phyloP scores from a whole-genome alignment of 23 red algal genomes.

The Gracilariopsis chorda region DNA sequence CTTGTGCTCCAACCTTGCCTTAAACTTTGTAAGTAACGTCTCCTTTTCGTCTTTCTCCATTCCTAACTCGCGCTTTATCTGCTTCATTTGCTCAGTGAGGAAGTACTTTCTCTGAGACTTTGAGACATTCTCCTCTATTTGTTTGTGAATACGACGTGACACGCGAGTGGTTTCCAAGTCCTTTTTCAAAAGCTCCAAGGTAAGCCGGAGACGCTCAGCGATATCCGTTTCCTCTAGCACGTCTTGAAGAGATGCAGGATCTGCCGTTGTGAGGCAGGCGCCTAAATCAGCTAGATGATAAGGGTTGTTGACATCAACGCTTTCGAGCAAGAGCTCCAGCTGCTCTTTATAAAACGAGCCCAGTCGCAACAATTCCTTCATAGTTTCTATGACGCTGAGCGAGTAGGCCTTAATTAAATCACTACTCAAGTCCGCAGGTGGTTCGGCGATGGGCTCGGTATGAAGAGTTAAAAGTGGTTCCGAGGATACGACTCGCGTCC shows the following conservation, averaged over 20 bases:
- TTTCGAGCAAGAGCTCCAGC: conserved; percentile 86
- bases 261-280: conserved; percentile 92
- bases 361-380: conserved; percentile 80
- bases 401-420: conserved; percentile 88
- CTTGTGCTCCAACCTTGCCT: conserved; percentile 72
- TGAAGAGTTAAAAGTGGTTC: conserved; percentile 79
- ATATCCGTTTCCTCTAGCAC: conserved; percentile 87
- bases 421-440: conserved; percentile 60
- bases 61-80: conserved; percentile 93
- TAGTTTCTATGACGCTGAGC: conserved; percentile 84
- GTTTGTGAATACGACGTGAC: conserved; percentile 88
- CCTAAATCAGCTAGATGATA: conserved; percentile 95
- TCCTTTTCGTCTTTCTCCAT: conserved; percentile 97
- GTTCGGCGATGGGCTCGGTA: conserved; percentile 80
- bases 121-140: conserved; percentile 93
- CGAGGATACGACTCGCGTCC: conserved; percentile 48
- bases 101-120: conserved; percentile 91
- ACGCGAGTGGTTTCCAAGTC: conserved; percentile 94
- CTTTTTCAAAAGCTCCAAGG: conserved; percentile 81
- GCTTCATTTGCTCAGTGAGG: conserved; percentile 96
- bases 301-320: conserved; percentile 93
- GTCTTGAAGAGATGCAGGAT: conserved; percentile 86
- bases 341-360: conserved; percentile 98
- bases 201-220: conserved; percentile 82
- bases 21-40: conserved; percentile 72